Evolutionary conservation across 352 stramenopile genomes (phyloP), one percentile per base, ranked within the genome.

Genomic region (Pythium vanterpoolii): DNA sequence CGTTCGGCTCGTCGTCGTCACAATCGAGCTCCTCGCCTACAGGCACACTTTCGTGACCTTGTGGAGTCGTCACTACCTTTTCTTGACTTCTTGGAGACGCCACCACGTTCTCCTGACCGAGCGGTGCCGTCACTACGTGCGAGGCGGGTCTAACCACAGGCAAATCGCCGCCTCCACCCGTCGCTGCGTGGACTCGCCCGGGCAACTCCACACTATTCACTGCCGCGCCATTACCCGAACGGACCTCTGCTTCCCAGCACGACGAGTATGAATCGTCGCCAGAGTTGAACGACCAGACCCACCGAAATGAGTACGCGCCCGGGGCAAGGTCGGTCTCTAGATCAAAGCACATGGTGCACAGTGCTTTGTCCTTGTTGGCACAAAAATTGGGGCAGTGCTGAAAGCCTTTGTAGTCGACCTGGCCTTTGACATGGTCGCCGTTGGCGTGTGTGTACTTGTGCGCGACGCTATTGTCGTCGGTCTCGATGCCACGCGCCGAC

Each of bases 271-370:
- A n/a, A 45, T 74, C 66, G 0, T 65, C 39, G n/a, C 11, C 34
- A 19, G 43, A 53, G 53, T 74, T 74, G 68, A 78, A 75, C 3
- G 42, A 42, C 71, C 71, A 78, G 24, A 66, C 28, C 64, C 66
- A 78, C 31, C 68, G 62, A 48, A 78, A 78, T 49, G 67, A 71
- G 61, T 78, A 75, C 46, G 66, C 55, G 24, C 67, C 71, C 8
- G 71, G 71, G 1, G 66, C 63, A 23, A 78, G 42, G 51, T 74
- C 67, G 13, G 42, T 36, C 39, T 78, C 71, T 16, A 78, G 50
- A 34, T 74, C 61, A 64, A 78, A 78, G 62, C 71, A 78, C 63
- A 78, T 72, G 10, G 71, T 78, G 54, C 70, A 74, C 28, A 77
- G 56, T 47, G 70, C 56, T 7, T 60, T 50, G 33, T 64, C 66